These are phyloP conservation scores for Begonia masoniana DNA, from an alignment of 306 rosid species.

Conservation along the genomic window DNA sequence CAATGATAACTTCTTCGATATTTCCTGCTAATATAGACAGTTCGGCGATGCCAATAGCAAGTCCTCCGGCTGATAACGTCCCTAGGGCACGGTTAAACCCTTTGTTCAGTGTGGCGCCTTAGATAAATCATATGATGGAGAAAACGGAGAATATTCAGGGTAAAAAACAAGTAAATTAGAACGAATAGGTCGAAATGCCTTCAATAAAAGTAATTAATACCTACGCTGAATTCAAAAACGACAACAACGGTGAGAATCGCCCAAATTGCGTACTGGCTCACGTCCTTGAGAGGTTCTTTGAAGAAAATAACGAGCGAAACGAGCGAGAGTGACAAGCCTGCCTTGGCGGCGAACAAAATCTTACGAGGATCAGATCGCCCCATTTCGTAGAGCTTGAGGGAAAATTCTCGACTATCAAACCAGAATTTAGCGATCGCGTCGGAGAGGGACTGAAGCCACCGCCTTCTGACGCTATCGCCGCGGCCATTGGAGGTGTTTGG, in stretches of 20 bases:
- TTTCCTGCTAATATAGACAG: constrained; percentile 55
- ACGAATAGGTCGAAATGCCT: not conserved
- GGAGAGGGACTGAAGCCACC: constrained; percentile 25
- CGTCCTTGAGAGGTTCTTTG: constrained; percentile 42
- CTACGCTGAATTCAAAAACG: constrained; percentile 89
- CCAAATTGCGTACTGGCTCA: constrained; percentile 68
- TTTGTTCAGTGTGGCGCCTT: constrained; percentile 97
- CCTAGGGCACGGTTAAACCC: constrained; percentile 91
- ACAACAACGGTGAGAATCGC: constrained; percentile 89
- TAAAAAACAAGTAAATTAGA: not conserved
- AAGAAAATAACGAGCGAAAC: constrained; percentile 65
- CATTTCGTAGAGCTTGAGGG: constrained; percentile 30
- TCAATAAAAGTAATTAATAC: constrained; percentile 14
- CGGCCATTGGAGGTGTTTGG: constrained; percentile 6
- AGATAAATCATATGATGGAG: not conserved
- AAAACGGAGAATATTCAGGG: too few species aligned
- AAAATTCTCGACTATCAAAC: constrained; percentile 2
- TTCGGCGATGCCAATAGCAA: constrained; percentile 67
- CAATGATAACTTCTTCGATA: constrained; percentile 49
- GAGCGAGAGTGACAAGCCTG: constrained; percentile 72
- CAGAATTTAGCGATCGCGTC: constrained; percentile 21
- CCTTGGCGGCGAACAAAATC: constrained; percentile 70
- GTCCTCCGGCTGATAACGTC: constrained; percentile 86
- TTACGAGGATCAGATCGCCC: constrained; percentile 77
- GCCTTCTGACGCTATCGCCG: constrained; percentile 8